Evolutionary conservation across 805 yeast genomes (phyloP), one percentile per base, ranked within the genome.

Genomic region (Pichia deserticola): DNA sequence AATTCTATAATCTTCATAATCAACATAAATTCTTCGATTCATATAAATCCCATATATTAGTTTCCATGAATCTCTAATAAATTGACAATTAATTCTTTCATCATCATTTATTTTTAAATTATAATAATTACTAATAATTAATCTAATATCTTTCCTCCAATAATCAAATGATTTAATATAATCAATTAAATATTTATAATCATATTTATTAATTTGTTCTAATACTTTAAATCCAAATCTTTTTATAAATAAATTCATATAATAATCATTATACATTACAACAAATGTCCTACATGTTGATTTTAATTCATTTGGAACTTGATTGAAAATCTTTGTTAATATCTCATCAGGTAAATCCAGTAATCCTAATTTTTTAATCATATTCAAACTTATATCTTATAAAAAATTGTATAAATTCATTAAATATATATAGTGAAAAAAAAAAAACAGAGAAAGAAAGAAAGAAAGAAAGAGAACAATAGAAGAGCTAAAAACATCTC

Each of bases 21-120:
- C 78, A 15, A 82, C 79, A 60, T 74, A 81, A 32, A 81, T 56
- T 40, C 84, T 62, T 44, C 78, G 71, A 57, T 78, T 79, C 52
- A 70, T 71, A 50, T 78, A 62, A 7, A 82, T 63, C 0, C 78
- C 71, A 52, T 75, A 77, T 1, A 79, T 67, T 32, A 80, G 64
- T 53, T 66, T 69, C 84, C 85, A 82, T 0, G 81, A 76, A 60
- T 78, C 84, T 49, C 67, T 68, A 12, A 77, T 59, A 52, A 59
- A 76, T 48, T 60, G 52, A 47, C 64, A 63, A 36, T 59, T 53
- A 6, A 61, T 49, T 11, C 54, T 53, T n/a, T 59, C 58, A 5
- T 47, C 43, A 12, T 27, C 27, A 15, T 12, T 61, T 5, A 3
- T 9, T 25, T n/a, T n/a, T 27, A 66, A 50, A 9, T 58, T 40